Evolutionary conservation across 2,329 filamentous ascomycete genomes (phyloP).

Genomic region (Malbranchea cinnamomea): DNA sequence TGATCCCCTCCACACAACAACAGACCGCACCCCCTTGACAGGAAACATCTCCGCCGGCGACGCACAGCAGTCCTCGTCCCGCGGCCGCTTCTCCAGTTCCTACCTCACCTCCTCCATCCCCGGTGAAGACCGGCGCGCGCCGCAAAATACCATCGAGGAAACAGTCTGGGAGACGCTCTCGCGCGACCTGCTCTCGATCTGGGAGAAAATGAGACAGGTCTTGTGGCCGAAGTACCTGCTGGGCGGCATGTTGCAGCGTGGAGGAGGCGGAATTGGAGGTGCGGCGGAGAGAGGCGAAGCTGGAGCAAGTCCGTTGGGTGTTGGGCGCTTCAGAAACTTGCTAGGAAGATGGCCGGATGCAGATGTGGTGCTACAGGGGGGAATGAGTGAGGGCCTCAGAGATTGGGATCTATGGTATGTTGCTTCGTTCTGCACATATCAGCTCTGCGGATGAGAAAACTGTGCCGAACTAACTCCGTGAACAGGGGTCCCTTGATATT

Average conservation of each 20-base stretch:
- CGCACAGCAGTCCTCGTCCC: conserved; percentile 28
- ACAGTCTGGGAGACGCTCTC: conserved; percentile 94
- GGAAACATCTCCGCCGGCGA: conserved; percentile 54
- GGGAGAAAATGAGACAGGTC: conserved; percentile 97
- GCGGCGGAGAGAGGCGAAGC: conserved; percentile 44
- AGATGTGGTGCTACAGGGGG: conserved; percentile 48
- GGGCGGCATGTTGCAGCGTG: conserved; percentile 44
- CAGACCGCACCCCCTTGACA: conserved; percentile 64
- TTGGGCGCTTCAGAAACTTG: conserved; percentile 41
- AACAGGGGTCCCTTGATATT: conserved; percentile 78
- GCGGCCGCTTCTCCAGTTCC: conserved; percentile 45
- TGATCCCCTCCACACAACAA: conserved; percentile 56
- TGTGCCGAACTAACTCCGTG: not conserved
- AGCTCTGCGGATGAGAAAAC: not conserved
- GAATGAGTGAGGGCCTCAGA: conserved; percentile 75
- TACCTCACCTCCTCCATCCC: conserved; percentile 82
- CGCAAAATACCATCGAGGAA: conserved; percentile 91
- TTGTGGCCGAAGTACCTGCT: conserved; percentile 92
- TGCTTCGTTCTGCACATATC: not conserved
- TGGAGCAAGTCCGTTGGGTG: conserved; percentile 27
- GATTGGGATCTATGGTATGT: conserved; percentile 88
- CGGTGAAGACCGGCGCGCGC: conserved; percentile 80
- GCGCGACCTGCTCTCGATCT: conserved; percentile 79
- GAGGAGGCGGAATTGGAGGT: conserved; percentile 38
- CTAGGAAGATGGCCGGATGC: conserved; percentile 54